A percentile compares a stretch with the other conserved stretches of the same genome.
Conservation (phyloP, 768 basidiomycete genomes). For the Lepiota venenata region DNA sequence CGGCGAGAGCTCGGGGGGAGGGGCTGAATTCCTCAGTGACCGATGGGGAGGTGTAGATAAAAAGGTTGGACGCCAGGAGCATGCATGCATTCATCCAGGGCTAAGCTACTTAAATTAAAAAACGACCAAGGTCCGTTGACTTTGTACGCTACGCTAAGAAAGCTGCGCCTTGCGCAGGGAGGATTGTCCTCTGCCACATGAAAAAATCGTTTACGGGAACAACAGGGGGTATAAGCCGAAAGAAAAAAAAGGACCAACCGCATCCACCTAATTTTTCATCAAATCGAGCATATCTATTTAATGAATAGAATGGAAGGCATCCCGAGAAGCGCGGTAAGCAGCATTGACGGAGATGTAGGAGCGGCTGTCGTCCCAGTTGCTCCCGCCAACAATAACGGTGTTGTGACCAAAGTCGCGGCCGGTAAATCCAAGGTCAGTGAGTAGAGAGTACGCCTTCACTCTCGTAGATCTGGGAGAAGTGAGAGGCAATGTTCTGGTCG, state of each 20-base stretch:
- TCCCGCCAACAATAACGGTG: conserved; percentile 31
- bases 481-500: conserved; percentile 32
- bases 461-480: conserved; percentile 30
- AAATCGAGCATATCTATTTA: neutral
- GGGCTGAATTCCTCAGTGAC: too few relatives aligned
- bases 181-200: neutral
- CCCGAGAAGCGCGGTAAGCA: conserved; percentile 29
- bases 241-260: too few relatives aligned
- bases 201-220: too few relatives aligned
- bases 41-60: neutral
- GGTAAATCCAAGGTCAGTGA: conserved; percentile 37
- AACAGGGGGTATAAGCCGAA: too few relatives aligned
- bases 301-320: conserved; percentile 17
- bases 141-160: too few relatives aligned
- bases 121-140: too few relatives aligned
- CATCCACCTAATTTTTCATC: too few relatives aligned
- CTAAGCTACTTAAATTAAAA: neutral
- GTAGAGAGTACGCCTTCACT: conserved; percentile 34
- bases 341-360: conserved; percentile 27
- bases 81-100: neutral
- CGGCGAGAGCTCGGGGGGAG: too few relatives aligned
- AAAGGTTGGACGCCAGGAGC: neutral
- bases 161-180: neutral
- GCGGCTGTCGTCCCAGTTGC: conserved; percentile 34
- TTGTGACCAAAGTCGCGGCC: conserved; percentile 35